phyloP scores from a whole-genome alignment of 176 grass and related monocot genomes.

The Bolboschoenus planiculmis region DNA sequence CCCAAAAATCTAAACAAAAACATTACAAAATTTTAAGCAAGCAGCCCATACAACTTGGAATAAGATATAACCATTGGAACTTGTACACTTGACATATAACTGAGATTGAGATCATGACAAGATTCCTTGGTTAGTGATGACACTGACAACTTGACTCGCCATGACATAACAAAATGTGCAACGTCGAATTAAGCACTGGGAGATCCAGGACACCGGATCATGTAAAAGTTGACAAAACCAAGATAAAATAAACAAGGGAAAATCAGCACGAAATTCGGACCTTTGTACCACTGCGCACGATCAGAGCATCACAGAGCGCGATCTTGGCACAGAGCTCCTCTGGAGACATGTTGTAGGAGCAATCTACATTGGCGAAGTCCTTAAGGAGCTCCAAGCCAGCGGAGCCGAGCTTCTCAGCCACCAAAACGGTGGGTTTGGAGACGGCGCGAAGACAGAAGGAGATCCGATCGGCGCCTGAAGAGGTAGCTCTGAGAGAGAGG shows the following conservation, averaged over 20 bases:
- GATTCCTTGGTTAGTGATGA: background rate
- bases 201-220: background rate
- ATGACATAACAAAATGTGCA: background rate
- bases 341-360: slow-evolving; percentile 70
- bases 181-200: background rate
- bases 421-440: slow-evolving; percentile 56
- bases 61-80: background rate
- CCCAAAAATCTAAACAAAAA: background rate
- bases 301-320: slow-evolving; percentile 75
- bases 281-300: slow-evolving; percentile 77
- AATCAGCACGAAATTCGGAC: background rate
- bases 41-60: background rate
- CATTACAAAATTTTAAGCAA: background rate
- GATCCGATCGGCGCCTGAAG: background rate
- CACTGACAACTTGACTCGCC: background rate
- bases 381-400: slow-evolving; percentile 50
- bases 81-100: background rate
- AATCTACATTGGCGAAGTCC: slow-evolving; percentile 85
- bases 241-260: background rate
- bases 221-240: background rate
- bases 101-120: background rate
- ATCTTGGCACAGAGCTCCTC: slow-evolving; percentile 86
- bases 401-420: slow-evolving; percentile 78
- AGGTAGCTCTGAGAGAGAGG: slow-evolving; percentile 9
- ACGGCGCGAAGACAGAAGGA: slow-evolving; percentile 15